These are phyloP conservation scores for Phoma sp. DNA, from an alignment of 2,329 filamentous ascomycete species.

Conservation along the genomic window DNA sequence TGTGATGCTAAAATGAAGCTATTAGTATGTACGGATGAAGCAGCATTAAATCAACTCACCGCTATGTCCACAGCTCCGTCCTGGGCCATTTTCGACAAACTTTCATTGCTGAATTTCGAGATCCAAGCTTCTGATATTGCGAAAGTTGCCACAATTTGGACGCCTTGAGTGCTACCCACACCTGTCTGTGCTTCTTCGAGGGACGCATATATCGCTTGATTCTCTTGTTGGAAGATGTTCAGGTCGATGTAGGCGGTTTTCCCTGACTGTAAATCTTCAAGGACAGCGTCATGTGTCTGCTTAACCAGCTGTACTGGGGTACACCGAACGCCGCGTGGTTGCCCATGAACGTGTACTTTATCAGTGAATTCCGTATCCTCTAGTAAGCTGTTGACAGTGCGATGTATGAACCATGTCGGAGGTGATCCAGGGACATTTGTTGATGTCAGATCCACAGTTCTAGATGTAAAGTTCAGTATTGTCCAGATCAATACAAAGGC, in stretches of 20 bases:
- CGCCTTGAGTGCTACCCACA: slow-evolving; percentile 16
- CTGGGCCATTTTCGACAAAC: slow-evolving; percentile 20
- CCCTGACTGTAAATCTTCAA: slow-evolving; percentile 30
- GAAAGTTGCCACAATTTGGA: slow-evolving; percentile 23
- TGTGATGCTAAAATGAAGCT: slow-evolving; percentile 3
- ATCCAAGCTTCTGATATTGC: slow-evolving; percentile 38
- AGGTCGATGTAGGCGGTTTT: slow-evolving; percentile 32
- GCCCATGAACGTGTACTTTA: slow-evolving; percentile 25
- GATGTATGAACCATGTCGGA: slow-evolving; percentile 34
- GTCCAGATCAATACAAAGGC: neutral
- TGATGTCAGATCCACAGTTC: slow-evolving; percentile 24
- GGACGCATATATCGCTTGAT: slow-evolving; percentile 24
- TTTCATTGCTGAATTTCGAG: slow-evolving; percentile 22
- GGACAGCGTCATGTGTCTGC: slow-evolving; percentile 24
- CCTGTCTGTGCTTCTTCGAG: slow-evolving; percentile 23
- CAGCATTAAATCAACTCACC: slow-evolving; percentile 22
- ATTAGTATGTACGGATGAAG: neutral
- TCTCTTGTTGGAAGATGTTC: slow-evolving; percentile 23
- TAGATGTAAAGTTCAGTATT: slow-evolving; percentile 12
- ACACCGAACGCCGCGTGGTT: slow-evolving; percentile 23
- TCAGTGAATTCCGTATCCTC: slow-evolving; percentile 13
- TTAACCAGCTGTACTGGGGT: slow-evolving; percentile 32
- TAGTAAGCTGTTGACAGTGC: slow-evolving; percentile 19
- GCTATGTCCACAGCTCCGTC: slow-evolving; percentile 31
- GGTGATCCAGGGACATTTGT: slow-evolving; percentile 29